A percentile compares a stretch with the other conserved stretches of the same genome.
Conservation (phyloP, 2,329 filamentous ascomycete species). For the Penicillium concentricum region DNA sequence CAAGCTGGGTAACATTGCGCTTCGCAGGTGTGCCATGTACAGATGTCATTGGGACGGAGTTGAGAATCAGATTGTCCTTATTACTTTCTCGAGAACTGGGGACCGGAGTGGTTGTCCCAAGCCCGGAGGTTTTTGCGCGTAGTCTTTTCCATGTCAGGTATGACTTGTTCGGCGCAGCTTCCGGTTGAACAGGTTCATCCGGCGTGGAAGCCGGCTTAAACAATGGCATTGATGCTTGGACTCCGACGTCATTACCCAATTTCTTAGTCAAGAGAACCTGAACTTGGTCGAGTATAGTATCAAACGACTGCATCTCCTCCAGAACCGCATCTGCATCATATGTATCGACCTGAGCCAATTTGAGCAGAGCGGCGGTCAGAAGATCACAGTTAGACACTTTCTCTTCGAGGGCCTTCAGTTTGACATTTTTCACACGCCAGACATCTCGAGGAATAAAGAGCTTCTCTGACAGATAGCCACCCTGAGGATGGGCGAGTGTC, state of each 20-base stretch:
- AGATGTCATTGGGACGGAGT: slow-evolving; percentile 73
- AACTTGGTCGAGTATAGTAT: slow-evolving; percentile 81
- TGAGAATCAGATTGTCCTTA: slow-evolving; percentile 65
- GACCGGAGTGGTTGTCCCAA: slow-evolving; percentile 46
- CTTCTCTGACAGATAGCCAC: slow-evolving; percentile 87
- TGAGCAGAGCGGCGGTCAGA: slow-evolving; percentile 82
- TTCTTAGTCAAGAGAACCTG: slow-evolving; percentile 75
- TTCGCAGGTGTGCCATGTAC: slow-evolving; percentile 63
- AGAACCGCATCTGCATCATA: slow-evolving; percentile 87
- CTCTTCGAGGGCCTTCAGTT: slow-evolving; percentile 86
- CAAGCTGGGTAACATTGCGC: slow-evolving; percentile 65
- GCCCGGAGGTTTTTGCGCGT: slow-evolving; percentile 80
- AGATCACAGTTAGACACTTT: slow-evolving; percentile 91
- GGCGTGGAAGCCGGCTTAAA: slow-evolving; percentile 63
- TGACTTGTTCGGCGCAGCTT: slow-evolving; percentile 60
- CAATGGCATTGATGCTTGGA: slow-evolving; percentile 68
- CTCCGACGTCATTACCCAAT: slow-evolving; percentile 88
- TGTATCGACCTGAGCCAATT: slow-evolving; percentile 79
- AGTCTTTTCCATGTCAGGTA: slow-evolving; percentile 87
- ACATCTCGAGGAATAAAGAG: slow-evolving; percentile 90
- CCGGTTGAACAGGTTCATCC: slow-evolving; percentile 46
- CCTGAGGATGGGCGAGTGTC: slow-evolving; percentile 84
- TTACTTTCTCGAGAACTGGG: slow-evolving; percentile 45
- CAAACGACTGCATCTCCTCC: slow-evolving; percentile 90
- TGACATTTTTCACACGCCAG: slow-evolving; percentile 91